Base-by-base conservation (phyloP, 305 asterid genomes). In the Fraxinus velutina region DNA sequence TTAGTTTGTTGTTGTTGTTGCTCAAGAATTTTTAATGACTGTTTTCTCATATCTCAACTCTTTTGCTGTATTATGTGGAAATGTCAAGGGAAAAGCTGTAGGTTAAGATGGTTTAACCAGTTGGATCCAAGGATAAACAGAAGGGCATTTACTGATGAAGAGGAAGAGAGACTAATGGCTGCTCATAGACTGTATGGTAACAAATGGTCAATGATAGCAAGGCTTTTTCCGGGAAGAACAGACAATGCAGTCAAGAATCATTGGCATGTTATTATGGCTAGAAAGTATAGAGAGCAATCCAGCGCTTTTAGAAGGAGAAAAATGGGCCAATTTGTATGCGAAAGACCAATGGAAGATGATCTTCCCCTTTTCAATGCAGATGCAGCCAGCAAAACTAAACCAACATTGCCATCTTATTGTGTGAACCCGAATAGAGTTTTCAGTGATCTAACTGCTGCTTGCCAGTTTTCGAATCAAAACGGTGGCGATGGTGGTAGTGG, bases 221-320 rank as follows among this genome's bases (percentile, higher is more conserved):
- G 97, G 78, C 85, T 95, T n/a, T 95, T 95, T 77, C 99, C 99
- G 0, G 99, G 99, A 0, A 88, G 99, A 86, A 95, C 98, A 13
- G 99, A 95, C 81, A 95, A 95, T 78, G 97, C 99, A 3, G 99
- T 95, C 2, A 95, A 95, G 87, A 95, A 95, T 52, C 97, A 93
- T 81, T 95, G 99, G 99, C 99, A 95, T 88, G 99, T 95, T 5
- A 88, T 95, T 0, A 95, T 95, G 99, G 99, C 98, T 0, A 91
- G 99, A 27, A 95, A 92, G 55, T 90, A 92, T 73, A 88, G 99
- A 68, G 97, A 94, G 80, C 97, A 93, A 64, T 93, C 98, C 3
- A 90, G 83, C 80, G 91, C 95, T 78, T 90, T 87, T 37, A 78
- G 97, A 9, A 86, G 92, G 82, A 88, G 96, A 70, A 94, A 89